These are phyloP conservation scores for Pezicula radicicola DNA, from an alignment of 2,329 filamentous ascomycete species.

Conservation along the genomic window DNA sequence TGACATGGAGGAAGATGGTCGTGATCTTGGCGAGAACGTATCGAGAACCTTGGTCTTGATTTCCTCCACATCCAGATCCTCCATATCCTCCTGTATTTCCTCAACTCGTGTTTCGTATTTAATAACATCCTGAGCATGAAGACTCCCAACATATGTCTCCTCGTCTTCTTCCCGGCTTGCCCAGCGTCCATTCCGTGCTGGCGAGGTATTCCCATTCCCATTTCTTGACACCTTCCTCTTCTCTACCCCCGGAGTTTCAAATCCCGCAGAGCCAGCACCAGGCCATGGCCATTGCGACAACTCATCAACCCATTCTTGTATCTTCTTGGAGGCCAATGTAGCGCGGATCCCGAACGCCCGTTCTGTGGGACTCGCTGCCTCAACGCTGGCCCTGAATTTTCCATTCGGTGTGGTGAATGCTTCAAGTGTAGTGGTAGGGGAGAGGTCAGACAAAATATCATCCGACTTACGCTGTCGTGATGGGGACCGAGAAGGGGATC, in stretches of 20 bases:
- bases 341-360: slow-evolving; percentile 69
- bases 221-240: slow-evolving; percentile 34
- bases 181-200: slow-evolving; percentile 5
- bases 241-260: slow-evolving; percentile 44
- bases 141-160: slow-evolving; percentile 50
- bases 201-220: neutral
- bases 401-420: slow-evolving; percentile 54
- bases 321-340: slow-evolving; percentile 66
- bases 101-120: slow-evolving; percentile 71
- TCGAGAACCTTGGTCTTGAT: slow-evolving; percentile 85
- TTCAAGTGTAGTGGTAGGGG: slow-evolving; percentile 57
- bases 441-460: slow-evolving; percentile 59
- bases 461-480: slow-evolving; percentile 34
- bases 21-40: slow-evolving; percentile 62
- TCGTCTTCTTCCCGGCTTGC: slow-evolving; percentile 5
- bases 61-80: slow-evolving; percentile 74
- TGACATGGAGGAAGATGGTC: slow-evolving; percentile 46
- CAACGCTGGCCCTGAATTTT: slow-evolving; percentile 55
- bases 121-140: slow-evolving; percentile 61
- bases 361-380: slow-evolving; percentile 60
- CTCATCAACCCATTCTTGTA: slow-evolving; percentile 75
- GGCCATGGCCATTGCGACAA: slow-evolving; percentile 60
- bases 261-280: slow-evolving; percentile 47
- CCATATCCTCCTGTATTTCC: slow-evolving; percentile 67
- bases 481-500: slow-evolving; percentile 18